Percentiles rank a stretch among this genome's conserved stretches.
Evolutionary conservation across 2,329 filamentous ascomycete species (phyloP).

Genomic region (Catunica adiposa): DNA sequence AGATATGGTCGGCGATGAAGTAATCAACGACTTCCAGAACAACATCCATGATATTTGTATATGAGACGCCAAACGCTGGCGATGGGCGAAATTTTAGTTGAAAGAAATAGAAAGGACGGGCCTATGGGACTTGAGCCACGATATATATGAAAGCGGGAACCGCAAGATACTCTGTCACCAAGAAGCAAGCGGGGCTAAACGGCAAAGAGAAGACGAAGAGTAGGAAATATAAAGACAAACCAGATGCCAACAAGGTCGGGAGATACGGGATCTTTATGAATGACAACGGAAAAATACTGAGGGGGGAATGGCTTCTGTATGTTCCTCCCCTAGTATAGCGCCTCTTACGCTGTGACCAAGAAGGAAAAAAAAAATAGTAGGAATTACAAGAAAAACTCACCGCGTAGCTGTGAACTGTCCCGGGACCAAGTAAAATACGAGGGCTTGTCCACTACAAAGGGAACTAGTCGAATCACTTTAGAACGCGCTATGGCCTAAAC

Average conservation of each 20-base stretch:
- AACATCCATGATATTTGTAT: constrained; percentile 61
- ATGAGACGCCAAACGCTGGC: not conserved
- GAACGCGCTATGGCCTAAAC: too few relatives aligned
- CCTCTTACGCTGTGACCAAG: not conserved
- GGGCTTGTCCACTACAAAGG: not conserved
- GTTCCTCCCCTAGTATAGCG: not conserved
- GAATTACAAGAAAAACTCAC: not conserved
- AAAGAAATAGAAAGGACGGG: not conserved
- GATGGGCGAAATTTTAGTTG: not conserved
- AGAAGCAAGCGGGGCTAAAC: not conserved
- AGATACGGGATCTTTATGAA: constrained; percentile 10
- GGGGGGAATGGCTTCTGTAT: not conserved
- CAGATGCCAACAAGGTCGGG: constrained; percentile 5
- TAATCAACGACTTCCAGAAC: constrained; percentile 74
- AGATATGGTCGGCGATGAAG: constrained; percentile 63
- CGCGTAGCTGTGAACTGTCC: not conserved
- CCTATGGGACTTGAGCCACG: not conserved
- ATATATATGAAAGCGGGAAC: not conserved
- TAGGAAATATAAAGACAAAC: constrained; percentile 2
- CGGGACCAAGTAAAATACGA: not conserved
- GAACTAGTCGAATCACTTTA: too few relatives aligned
- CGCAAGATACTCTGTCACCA: not conserved
- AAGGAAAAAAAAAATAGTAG: not conserved
- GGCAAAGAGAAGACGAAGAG: not conserved
- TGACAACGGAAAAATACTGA: not conserved